These are phyloP conservation scores for Hordeum marinum DNA, from an alignment of 176 grass and related monocot species.

Conservation along the genomic window DNA sequence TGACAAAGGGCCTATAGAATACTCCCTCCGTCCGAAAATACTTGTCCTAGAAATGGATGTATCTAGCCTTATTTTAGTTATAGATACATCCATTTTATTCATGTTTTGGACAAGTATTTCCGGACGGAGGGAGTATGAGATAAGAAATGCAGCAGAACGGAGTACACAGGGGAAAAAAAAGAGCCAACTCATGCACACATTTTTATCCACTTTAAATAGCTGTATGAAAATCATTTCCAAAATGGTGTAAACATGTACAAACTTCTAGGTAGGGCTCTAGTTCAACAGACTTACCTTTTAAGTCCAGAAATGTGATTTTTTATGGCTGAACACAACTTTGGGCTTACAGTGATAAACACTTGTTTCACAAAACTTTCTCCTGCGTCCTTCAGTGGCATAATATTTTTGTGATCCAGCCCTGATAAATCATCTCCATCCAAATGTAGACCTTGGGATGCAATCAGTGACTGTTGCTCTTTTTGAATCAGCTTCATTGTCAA, in stretches of 20 bases:
- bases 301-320: constrained; percentile 53
- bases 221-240: background rate
- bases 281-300: constrained; percentile 35
- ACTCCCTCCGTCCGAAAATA: no score
- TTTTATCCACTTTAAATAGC: background rate
- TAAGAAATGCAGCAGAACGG: background rate
- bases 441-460: constrained; percentile 47
- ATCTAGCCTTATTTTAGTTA: no score
- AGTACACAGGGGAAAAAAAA: background rate
- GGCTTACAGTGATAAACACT: constrained; percentile 84
- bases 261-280: background rate
- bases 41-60: no score
- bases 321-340: constrained; percentile 83
- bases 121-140: no score
- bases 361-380: constrained; percentile 44
- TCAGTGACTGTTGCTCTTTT: constrained; percentile 52
- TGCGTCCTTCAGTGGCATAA: background rate
- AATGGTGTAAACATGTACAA: background rate
- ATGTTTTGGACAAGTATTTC: no score
- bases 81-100: no score
- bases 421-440: background rate
- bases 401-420: background rate
- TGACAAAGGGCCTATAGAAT: background rate
- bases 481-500: constrained; percentile 71
- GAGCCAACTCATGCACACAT: background rate